Conservation (phyloP, 148 eudicot species). For the Chenopodium album region DNA sequence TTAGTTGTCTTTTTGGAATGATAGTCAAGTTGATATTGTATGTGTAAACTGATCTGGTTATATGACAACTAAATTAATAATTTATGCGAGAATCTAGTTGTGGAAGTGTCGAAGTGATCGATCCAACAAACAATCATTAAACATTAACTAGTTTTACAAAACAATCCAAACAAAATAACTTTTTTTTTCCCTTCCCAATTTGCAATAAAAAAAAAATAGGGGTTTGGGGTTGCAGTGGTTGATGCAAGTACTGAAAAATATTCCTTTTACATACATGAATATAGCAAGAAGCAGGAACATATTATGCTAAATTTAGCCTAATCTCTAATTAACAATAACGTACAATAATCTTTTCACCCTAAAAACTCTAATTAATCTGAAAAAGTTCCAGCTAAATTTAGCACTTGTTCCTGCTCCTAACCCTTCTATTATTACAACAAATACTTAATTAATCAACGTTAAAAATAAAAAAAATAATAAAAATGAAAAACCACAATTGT, state of each 20-base stretch:
- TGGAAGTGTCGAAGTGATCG: too few species aligned
- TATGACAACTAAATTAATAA: not conserved
- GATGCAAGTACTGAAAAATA: not conserved
- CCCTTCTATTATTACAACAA: conserved; percentile 25
- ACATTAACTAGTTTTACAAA: too few species aligned
- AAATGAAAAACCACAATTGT: not conserved
- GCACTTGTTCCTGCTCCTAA: conserved; percentile 65
- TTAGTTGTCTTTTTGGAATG: too few species aligned
- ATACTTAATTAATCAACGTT: conserved; percentile 5
- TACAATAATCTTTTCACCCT: conserved; percentile 24
- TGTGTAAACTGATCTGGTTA: too few species aligned
- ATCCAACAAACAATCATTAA: too few species aligned
- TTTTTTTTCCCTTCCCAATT: not conserved
- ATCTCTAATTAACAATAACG: conserved; percentile 3
- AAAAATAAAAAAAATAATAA: not conserved
- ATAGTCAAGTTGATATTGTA: too few species aligned
- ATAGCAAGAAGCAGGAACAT: conserved; percentile 49
- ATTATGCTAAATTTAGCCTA: conserved; percentile 31
- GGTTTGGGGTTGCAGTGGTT: not conserved
- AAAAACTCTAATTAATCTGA: conserved; percentile 25
- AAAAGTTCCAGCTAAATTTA: conserved; percentile 46
- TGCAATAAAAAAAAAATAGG: not conserved
- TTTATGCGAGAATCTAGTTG: too few species aligned
- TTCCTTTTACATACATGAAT: conserved; percentile 2
- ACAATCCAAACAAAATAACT: not conserved